These are phyloP conservation scores for Pholiota adiposa DNA, from an alignment of 1,284 basidiomycete genomes.

Conservation along the genomic window DNA sequence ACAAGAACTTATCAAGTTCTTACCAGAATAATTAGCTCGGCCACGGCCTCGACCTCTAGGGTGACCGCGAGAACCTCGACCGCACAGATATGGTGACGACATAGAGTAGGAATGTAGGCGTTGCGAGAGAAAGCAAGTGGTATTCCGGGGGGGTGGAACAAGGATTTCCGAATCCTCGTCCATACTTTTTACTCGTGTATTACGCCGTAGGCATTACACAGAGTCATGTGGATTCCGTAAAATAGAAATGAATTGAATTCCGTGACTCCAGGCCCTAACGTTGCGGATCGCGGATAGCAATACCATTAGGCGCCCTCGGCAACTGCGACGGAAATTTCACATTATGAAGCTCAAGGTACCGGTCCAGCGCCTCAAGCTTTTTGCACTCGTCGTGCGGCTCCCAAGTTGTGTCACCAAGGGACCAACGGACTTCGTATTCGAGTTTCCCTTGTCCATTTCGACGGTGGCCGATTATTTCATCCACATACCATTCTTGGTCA, in stretches of 20 bases:
- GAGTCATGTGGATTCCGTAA: not conserved
- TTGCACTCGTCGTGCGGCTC: slow-evolving; percentile 9
- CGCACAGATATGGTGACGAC: not conserved
- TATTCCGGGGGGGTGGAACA: not conserved
- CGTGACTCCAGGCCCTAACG: too few species aligned
- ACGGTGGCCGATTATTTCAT: slow-evolving; percentile 1
- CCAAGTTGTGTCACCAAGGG: slow-evolving; percentile 16
- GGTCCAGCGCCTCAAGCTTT: slow-evolving; percentile 10
- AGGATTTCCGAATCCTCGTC: not conserved
- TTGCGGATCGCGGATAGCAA: not conserved
- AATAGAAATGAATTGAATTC: not conserved
- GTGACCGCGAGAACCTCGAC: not conserved
- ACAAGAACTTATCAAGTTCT: not conserved
- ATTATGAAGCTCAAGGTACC: slow-evolving; percentile 9
- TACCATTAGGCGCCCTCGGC: not conserved
- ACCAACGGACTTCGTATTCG: slow-evolving; percentile 13
- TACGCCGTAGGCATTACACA: not conserved
- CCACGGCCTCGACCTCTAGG: not conserved
- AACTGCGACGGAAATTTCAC: not conserved
- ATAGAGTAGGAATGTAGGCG: not conserved
- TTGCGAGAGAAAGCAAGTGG: too few species aligned
- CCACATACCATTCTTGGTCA: slow-evolving; percentile 8
- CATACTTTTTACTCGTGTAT: not conserved
- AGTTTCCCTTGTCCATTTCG: not conserved
- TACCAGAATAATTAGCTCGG: not conserved